phyloP scores from a whole-genome alignment of 2,329 filamentous ascomycete genomes.

The Neurospora crassa region DNA sequence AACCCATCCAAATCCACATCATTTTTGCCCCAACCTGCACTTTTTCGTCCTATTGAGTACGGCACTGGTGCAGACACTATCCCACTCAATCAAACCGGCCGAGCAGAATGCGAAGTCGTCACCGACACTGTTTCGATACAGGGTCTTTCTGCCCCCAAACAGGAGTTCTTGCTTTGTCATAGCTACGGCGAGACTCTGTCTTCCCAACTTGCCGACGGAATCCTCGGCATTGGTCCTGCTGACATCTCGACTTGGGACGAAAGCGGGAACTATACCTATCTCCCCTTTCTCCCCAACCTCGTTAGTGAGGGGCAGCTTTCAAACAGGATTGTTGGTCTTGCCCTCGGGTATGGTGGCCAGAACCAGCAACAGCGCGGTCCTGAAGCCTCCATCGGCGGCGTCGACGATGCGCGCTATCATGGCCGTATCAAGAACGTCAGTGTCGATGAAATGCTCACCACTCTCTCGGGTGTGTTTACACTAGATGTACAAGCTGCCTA shows the following conservation, averaged over 20 bases:
- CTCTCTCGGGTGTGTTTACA: constrained; percentile 16
- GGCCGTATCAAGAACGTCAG: constrained; percentile 19
- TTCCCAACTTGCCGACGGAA: constrained; percentile 22
- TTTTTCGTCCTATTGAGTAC: constrained; percentile 13
- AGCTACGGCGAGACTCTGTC: constrained; percentile 20
- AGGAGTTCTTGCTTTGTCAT: constrained; percentile 24
- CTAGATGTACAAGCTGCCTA: constrained; percentile 20
- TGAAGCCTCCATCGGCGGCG: constrained; percentile 25
- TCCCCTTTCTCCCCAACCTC: constrained; percentile 22
- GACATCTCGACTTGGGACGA: constrained; percentile 7
- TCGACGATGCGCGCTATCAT: constrained; percentile 21
- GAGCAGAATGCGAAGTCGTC: constrained; percentile 18
- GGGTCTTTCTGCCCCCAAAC: constrained; percentile 13
- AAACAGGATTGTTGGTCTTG: constrained; percentile 21
- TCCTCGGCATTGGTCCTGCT: constrained; percentile 22
- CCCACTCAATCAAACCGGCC: constrained; percentile 16
- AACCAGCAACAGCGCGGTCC: constrained; percentile 11
- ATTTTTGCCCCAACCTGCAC: constrained; percentile 18
- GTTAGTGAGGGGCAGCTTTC: constrained; percentile 18
- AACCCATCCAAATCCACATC: constrained; percentile 21
- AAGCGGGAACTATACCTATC: neutral
- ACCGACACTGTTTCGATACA: constrained; percentile 23
- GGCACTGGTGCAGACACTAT: constrained; percentile 21
- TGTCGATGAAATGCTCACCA: constrained; percentile 16
- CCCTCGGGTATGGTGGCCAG: constrained; percentile 13